A percentile compares a stretch with the other conserved stretches of the same genome.
These are phyloP conservation scores for Starmerella scarabaei DNA, from an alignment of 805 yeast species.

Conservation along the genomic window DNA sequence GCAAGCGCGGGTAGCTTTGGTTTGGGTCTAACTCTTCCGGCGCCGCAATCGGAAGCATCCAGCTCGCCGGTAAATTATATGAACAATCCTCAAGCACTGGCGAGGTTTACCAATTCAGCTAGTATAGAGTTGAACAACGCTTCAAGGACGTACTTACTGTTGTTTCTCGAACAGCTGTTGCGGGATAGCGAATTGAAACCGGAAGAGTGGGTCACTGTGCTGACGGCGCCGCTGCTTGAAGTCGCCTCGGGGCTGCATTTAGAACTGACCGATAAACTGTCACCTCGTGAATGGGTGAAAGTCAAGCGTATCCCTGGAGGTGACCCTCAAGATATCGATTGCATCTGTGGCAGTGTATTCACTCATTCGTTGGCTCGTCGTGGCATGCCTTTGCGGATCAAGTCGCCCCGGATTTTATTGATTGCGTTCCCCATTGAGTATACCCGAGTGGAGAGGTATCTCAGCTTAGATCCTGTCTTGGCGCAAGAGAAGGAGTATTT, in stretches of 20 bases:
- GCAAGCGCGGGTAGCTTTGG: not conserved
- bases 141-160: slow-evolving; percentile 22
- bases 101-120: slow-evolving; percentile 16
- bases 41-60: not conserved
- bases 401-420: slow-evolving; percentile 62
- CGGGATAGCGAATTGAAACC: slow-evolving; percentile 27
- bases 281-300: slow-evolving; percentile 78
- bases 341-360: slow-evolving; percentile 69
- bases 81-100: slow-evolving; percentile 1
- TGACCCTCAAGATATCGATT: slow-evolving; percentile 40
- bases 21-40: not conserved
- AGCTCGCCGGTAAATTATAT: not conserved
- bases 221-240: slow-evolving; percentile 40
- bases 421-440: slow-evolving; percentile 86
- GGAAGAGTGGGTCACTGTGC: slow-evolving; percentile 45
- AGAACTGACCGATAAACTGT: slow-evolving; percentile 57
- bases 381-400: slow-evolving; percentile 53
- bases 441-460: slow-evolving; percentile 58
- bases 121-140: slow-evolving; percentile 26
- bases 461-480: slow-evolving; percentile 68
- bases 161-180: slow-evolving; percentile 25
- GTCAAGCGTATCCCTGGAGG: slow-evolving; percentile 79
- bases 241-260: slow-evolving; percentile 48
- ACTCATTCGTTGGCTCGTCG: slow-evolving; percentile 72
- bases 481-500: slow-evolving; percentile 82